Base-by-base conservation (phyloP, 257 asterid genomes). In the Lantana camara region DNA sequence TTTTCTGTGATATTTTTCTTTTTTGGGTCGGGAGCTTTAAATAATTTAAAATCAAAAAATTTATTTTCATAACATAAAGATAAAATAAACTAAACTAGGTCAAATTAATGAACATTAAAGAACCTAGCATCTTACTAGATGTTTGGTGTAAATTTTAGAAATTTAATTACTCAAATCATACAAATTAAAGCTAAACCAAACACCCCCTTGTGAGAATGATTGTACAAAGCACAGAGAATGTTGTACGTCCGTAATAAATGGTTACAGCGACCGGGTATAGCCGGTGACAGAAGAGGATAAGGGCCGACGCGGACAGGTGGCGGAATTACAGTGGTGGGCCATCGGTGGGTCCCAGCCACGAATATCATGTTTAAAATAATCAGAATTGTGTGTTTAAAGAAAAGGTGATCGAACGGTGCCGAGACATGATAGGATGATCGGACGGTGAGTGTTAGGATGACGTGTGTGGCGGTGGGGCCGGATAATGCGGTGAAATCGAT, bases 381-480 rank as follows among this genome's bases (percentile, higher is more conserved):
- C 19, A 6, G 52, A 12, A 29, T 37, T 56, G 38, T 51, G 24
- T 34, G 55, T 35, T 27, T 4, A 9, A 8, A 11, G 4, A 21
- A 3, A 12, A 17, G 23, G 9, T 21, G 15, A 59, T 29, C 68
- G 11, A 40, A 64, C 69, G 77, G 69, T 19, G 12, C 16, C 10
- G 40, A 37, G 53, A 29, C 22, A 2, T 15, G 21, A 9, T 7
- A 1, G 1, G 27, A 9, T 10, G 53, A 74, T 74, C 73, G 16
- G 14, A 71, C 61, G 75, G 79, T 10, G 19, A 15, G 12, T n/a
- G 4, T 69, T 59, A 67, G 20, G 24, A 63, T 69, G 69, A 52
- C 47, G 69, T 44, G 69, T 35, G 15, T 22, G 16, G 15, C 7
- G 13, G 71, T 68, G 81, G 82, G 85, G 17, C 83, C 73, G 11